phyloP scores from a whole-genome alignment of 768 basidiomycete genomes.

The Nidularia pulvinata region DNA sequence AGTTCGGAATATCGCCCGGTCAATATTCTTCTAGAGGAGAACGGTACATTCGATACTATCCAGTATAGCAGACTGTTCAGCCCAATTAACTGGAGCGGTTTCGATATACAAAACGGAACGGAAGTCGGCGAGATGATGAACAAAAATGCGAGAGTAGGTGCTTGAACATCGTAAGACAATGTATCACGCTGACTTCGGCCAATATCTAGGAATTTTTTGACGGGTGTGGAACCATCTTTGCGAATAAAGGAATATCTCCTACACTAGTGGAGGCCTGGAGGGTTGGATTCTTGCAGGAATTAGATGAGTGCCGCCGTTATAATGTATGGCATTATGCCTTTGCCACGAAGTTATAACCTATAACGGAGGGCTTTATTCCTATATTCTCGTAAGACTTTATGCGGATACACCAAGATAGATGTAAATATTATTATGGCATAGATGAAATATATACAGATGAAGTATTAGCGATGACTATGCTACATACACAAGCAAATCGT shows the following conservation, averaged over 20 bases:
- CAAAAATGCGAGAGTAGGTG: conserved; percentile 4
- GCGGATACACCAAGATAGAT: too few species aligned
- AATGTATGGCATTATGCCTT: conserved; percentile 3
- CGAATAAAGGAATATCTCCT: not conserved
- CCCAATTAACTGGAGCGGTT: conserved; percentile 2
- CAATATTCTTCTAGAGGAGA: conserved; percentile 3
- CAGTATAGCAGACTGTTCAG: not conserved
- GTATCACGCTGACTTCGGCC: not conserved
- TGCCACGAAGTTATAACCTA: too few species aligned
- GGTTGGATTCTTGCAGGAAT: conserved; percentile 3
- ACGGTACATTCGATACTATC: not conserved
- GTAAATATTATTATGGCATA: too few species aligned
- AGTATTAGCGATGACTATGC: too few species aligned
- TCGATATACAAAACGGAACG: conserved; percentile 1
- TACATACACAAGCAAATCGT: too few species aligned
- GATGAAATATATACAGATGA: too few species aligned
- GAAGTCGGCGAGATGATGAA: conserved; percentile 3
- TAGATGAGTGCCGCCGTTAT: conserved; percentile 4
- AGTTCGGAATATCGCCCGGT: conserved; percentile 10
- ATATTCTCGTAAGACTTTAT: too few species aligned
- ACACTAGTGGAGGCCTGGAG: conserved; percentile 3
- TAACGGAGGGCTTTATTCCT: too few species aligned
- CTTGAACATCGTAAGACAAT: too few species aligned
- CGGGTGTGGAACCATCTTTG: not conserved
- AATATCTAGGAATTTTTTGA: not conserved